Conservation (phyloP, 1,284 basidiomycete species). For the Tilletia caries region DNA sequence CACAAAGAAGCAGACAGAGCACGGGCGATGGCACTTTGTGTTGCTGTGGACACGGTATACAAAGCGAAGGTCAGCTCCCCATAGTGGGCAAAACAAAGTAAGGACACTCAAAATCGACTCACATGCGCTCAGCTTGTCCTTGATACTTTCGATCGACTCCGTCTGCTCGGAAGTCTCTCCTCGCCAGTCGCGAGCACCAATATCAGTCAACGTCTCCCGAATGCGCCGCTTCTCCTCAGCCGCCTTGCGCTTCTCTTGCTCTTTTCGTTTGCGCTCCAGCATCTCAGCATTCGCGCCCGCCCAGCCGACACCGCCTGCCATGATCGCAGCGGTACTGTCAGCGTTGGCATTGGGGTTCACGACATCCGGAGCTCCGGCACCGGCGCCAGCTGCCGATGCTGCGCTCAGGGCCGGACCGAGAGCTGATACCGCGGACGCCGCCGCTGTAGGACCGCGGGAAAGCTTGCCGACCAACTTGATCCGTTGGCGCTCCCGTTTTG, state of each 20-base stretch:
- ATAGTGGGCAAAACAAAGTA: not conserved
- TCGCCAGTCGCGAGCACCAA: slow-evolving; percentile 49
- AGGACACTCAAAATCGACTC: not conserved
- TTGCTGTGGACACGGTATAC: slow-evolving; percentile 20
- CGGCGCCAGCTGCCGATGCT: not conserved
- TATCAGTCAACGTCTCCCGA: slow-evolving; percentile 41
- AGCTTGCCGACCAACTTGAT: slow-evolving; percentile 44
- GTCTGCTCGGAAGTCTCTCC: slow-evolving; percentile 32
- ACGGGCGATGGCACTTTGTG: slow-evolving; percentile 44
- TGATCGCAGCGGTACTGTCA: not conserved
- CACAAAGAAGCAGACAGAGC: slow-evolving; percentile 46
- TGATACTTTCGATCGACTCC: slow-evolving; percentile 33
- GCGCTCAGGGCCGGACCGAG: not conserved
- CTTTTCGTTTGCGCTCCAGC: slow-evolving; percentile 51
- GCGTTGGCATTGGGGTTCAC: not conserved
- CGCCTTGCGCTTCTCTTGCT: slow-evolving; percentile 49
- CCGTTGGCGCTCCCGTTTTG: slow-evolving; percentile 41
- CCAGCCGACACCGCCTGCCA: slow-evolving; percentile 30
- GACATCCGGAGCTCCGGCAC: not conserved
- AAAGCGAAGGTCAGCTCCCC: not conserved
- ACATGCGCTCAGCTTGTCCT: slow-evolving; percentile 17
- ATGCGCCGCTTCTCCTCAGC: slow-evolving; percentile 47
- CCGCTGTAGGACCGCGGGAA: slow-evolving; percentile 7
- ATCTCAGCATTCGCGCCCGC: slow-evolving; percentile 52
- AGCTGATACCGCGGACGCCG: not conserved